Conservation (phyloP, 441 rosid genomes). For the Brassica balearica region DNA sequence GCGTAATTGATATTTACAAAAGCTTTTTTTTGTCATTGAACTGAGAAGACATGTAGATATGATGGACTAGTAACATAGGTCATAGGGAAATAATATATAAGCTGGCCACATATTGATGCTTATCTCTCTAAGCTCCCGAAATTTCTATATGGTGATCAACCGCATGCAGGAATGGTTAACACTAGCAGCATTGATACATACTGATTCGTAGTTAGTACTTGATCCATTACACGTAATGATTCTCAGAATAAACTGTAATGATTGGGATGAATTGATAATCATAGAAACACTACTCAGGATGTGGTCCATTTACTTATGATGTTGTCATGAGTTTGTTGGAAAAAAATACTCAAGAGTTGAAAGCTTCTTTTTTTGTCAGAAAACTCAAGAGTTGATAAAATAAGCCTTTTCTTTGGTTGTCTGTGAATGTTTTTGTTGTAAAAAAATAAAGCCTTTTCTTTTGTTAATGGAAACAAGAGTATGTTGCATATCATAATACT, state of each 20-base stretch:
- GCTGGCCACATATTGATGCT: neutral
- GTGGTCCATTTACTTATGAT: neutral
- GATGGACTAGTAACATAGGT: neutral
- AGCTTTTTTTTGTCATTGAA: neutral
- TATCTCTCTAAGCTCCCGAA: neutral
- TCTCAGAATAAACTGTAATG: neutral
- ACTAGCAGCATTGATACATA: neutral
- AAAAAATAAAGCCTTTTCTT: neutral
- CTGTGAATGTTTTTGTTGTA: too few species aligned
- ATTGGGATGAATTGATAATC: slow-evolving; percentile 10
- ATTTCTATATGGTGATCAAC: neutral
- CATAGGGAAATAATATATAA: neutral
- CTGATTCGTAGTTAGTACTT: neutral
- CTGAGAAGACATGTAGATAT: neutral
- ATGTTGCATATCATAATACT: neutral
- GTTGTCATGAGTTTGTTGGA: neutral
- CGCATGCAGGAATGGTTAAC: slow-evolving; percentile 5
- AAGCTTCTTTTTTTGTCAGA: neutral
- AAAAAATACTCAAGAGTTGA: neutral
- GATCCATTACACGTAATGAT: neutral
- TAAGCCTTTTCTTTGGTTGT: neutral
- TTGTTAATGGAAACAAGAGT: neutral
- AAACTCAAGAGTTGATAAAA: neutral
- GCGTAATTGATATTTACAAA: neutral
- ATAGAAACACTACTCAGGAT: neutral